phyloP scores from a whole-genome alignment of 2,329 filamentous ascomycete species.

The Trichoderma cornu-damae region DNA sequence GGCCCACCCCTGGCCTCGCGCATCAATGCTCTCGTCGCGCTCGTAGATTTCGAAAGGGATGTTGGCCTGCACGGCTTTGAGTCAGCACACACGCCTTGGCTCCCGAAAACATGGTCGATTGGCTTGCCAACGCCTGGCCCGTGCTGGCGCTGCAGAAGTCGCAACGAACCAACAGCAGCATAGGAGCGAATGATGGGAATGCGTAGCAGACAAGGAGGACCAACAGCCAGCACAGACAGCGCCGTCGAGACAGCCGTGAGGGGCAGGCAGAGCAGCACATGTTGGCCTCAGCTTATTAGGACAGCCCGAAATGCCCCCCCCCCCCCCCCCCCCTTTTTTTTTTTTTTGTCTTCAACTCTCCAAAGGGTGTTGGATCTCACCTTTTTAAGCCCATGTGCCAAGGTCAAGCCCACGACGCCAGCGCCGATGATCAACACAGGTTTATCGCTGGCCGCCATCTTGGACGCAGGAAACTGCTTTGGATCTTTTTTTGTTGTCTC shows the following conservation, averaged over 20 bases:
- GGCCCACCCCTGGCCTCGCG: slow-evolving; percentile 49
- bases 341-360: not conserved
- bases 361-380: slow-evolving; percentile 19
- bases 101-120: not conserved
- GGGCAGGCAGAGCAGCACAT: no score
- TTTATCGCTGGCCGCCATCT: slow-evolving; percentile 18
- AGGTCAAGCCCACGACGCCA: slow-evolving; percentile 34
- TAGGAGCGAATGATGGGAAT: not conserved
- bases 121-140: not conserved
- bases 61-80: slow-evolving; percentile 22
- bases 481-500: not conserved
- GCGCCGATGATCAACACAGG: slow-evolving; percentile 36
- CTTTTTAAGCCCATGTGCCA: slow-evolving; percentile 36
- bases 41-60: slow-evolving; percentile 32
- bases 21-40: slow-evolving; percentile 28
- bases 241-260: not conserved
- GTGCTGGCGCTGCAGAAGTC: not conserved
- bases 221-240: not conserved
- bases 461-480: not conserved
- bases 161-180: not conserved
- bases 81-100: not conserved
- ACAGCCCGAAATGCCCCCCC: no score
- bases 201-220: not conserved
- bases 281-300: no score
- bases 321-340: no score